phyloP scores from a whole-genome alignment of 1,284 basidiomycete species.

The Schizophyllum commune region DNA sequence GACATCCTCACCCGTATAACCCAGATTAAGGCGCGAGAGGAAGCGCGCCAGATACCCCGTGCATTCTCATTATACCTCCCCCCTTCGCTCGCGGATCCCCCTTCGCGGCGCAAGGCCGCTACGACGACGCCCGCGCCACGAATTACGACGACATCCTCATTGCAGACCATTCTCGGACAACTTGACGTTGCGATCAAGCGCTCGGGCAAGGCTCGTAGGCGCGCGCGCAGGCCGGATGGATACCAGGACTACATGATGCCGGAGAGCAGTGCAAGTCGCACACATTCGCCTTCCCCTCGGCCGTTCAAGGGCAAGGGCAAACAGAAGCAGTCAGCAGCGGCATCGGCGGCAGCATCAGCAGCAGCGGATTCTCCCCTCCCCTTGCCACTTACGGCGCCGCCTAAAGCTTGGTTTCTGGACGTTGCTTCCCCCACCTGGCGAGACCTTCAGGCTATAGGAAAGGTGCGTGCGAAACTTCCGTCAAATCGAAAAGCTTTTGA shows the following conservation, averaged over 20 bases:
- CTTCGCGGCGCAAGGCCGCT: neutral
- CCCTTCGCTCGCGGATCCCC: constrained; percentile 23
- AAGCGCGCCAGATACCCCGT: constrained; percentile 49
- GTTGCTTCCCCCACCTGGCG: constrained; percentile 86
- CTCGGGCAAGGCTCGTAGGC: constrained; percentile 26
- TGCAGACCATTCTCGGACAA: constrained; percentile 46
- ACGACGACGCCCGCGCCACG: constrained; percentile 15
- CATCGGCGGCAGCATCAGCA: too few species aligned
- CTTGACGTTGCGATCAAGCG: constrained; percentile 48
- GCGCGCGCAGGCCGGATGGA: constrained; percentile 19
- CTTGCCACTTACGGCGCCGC: constrained; percentile 7
- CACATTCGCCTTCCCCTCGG: constrained; percentile 19
- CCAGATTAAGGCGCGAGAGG: constrained; percentile 52
- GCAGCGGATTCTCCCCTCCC: neutral
- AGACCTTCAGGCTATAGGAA: constrained; percentile 84
- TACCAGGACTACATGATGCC: constrained; percentile 32
- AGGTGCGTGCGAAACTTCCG: constrained; percentile 37
- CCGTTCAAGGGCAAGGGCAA: constrained; percentile 26
- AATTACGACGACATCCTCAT: constrained; percentile 45
- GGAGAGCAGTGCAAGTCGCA: constrained; percentile 19
- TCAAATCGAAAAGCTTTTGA: neutral
- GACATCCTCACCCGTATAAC: constrained; percentile 45
- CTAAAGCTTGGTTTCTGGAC: constrained; percentile 87
- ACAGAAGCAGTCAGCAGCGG: constrained; percentile 23
- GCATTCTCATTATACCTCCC: constrained; percentile 62